Conservation (phyloP, 2,329 filamentous ascomycete species). For the Aspergillus puulaauensis region DNA sequence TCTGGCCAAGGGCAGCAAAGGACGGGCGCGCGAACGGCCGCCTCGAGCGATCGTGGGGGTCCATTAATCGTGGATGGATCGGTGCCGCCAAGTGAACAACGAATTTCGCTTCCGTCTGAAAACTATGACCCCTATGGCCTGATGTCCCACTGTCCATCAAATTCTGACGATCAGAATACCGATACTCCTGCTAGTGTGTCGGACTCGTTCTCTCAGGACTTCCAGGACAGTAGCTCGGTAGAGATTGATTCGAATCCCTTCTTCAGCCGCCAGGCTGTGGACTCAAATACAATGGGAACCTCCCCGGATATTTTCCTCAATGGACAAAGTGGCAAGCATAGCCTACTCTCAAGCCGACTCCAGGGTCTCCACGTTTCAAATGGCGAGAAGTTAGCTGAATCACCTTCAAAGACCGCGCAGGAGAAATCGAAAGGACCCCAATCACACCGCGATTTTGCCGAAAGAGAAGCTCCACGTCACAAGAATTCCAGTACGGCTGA, state of each 20-base stretch:
- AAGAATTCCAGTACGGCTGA: slow-evolving; percentile 24
- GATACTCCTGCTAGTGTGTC: slow-evolving; percentile 40
- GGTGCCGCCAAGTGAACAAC: slow-evolving; percentile 39
- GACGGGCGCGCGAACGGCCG: slow-evolving; percentile 27
- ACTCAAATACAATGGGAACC: slow-evolving; percentile 20
- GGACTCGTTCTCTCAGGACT: slow-evolving; percentile 39
- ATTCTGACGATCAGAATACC: slow-evolving; percentile 38
- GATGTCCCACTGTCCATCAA: slow-evolving; percentile 42
- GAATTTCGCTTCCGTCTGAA: slow-evolving; percentile 33
- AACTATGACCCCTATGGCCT: slow-evolving; percentile 36
- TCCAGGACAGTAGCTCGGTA: slow-evolving; percentile 36
- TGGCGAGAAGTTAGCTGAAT: slow-evolving; percentile 29
- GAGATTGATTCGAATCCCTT: slow-evolving; percentile 33
- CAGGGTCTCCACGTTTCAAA: slow-evolving; percentile 41
- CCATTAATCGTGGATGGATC: slow-evolving; percentile 51
- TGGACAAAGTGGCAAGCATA: slow-evolving; percentile 29
- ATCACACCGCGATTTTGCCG: slow-evolving; percentile 18
- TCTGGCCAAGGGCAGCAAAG: slow-evolving; percentile 21
- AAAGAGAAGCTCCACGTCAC: slow-evolving; percentile 32
- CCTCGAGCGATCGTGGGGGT: slow-evolving; percentile 32
- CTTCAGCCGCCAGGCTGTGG: slow-evolving; percentile 27
- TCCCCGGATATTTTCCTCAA: slow-evolving; percentile 20
- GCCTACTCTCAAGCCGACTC: slow-evolving; percentile 37
- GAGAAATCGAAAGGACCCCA: slow-evolving; percentile 25
- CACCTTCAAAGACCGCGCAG: slow-evolving; percentile 21